Evolutionary conservation across 306 rosid genomes (phyloP), one percentile per base, ranked within the genome.

Genomic region (Psophocarpus tetragonolobus): DNA sequence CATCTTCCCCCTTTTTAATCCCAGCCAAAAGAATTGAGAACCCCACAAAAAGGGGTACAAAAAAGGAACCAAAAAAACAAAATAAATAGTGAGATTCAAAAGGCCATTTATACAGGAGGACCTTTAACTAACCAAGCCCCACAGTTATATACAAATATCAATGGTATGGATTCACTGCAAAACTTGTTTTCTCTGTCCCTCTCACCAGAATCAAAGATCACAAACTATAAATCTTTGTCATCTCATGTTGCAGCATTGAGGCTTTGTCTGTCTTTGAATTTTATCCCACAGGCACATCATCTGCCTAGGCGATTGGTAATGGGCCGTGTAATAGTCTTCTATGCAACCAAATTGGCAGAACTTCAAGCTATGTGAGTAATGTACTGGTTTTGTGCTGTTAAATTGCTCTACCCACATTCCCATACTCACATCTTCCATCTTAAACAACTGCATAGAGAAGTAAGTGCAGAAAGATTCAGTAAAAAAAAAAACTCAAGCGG

Each of bases 341-440:
- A 92, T 69, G 87, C 97, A 92, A 33, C 97, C 97, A 73, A 87
- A 92, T 50, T 92, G 97, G 84, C 97, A 92, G 81, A 84, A 92
- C 71, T 66, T 76, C 12, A 85, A 72, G 90, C 90, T 88, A 71
- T 92, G 97, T 21, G 39, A 21, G 78, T 90, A 92, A 36, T 41
- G 56, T 6, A 92, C 97, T 38, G 81, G 75, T 69, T 68, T 90
- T 27, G 91, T 24, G 73, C 83, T 71, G 89, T 90, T 92, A 75
- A 90, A 92, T 73, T 87, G 83, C 73, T 88, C 89, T 3, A 90
- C 93, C 97, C 97, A 92, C 97, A 92, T 82, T 80, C 97, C 97
- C 97, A 92, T 88, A 72, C 97, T 92, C 65, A 92, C 97, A 65
- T 92, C 97, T 82, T 92, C 97, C 97, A 92, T 92, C 82, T 92